phyloP scores from a whole-genome alignment of 768 basidiomycete genomes.

The Suillus subalutaceus region DNA sequence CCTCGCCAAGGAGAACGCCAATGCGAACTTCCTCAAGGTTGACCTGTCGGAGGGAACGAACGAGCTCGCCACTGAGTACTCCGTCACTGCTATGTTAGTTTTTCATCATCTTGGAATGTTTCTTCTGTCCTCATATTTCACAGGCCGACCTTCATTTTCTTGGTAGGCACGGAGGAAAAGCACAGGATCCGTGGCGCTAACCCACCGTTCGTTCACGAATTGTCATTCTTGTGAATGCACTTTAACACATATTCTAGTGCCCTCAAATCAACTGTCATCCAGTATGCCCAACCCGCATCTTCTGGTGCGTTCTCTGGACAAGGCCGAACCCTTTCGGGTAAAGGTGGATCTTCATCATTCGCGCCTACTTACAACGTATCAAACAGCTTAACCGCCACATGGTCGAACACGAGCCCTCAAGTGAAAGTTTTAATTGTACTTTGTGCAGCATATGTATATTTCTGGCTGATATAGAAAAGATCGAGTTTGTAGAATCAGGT shows the following conservation, averaged over 20 bases:
- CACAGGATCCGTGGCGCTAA: conserved; percentile 78
- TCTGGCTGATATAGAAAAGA: conserved; percentile 42
- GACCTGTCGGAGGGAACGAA: conserved; percentile 67
- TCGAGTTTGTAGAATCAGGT: conserved; percentile 1
- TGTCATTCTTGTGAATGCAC: conserved; percentile 6
- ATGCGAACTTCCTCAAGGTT: conserved; percentile 83
- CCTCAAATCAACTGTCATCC: conserved; percentile 60
- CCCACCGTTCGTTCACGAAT: conserved; percentile 47
- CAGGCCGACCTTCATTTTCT: conserved; percentile 86
- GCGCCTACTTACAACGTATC: conserved; percentile 37
- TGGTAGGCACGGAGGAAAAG: conserved; percentile 67
- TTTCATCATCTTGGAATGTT: neutral
- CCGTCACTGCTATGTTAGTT: conserved; percentile 72
- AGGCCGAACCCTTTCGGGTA: conserved; percentile 60
- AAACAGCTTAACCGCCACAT: conserved; percentile 37
- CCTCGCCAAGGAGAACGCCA: conserved; percentile 65
- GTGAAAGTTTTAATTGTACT: conserved; percentile 66
- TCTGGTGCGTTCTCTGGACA: conserved; percentile 63
- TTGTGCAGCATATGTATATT: conserved; percentile 61
- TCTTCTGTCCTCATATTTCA: neutral
- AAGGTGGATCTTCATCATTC: conserved; percentile 47
- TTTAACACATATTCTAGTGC: conserved; percentile 42
- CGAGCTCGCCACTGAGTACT: conserved; percentile 68
- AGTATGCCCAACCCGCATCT: conserved; percentile 47
- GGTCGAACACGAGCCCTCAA: conserved; percentile 65